Conservation (phyloP, 768 basidiomycete genomes). For the Suillus luteus region DNA sequence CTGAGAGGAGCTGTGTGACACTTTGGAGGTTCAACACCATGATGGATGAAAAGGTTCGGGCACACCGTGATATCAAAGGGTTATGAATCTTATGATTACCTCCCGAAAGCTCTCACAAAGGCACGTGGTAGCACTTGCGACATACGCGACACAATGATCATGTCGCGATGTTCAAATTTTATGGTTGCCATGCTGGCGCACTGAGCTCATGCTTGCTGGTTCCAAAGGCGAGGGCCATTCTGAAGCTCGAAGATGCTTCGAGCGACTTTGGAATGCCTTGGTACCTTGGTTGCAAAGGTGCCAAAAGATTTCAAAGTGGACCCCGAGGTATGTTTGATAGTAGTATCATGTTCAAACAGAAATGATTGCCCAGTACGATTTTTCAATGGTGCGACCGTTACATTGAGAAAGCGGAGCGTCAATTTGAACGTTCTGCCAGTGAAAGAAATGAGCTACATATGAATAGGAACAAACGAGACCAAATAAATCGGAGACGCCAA, state of each 20-base stretch:
- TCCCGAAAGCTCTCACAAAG: neutral
- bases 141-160: neutral
- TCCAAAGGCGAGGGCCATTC: slow-evolving; percentile 10
- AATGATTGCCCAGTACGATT: neutral
- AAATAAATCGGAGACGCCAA: slow-evolving; percentile 20
- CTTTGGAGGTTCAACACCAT: neutral
- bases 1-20: slow-evolving; percentile 1
- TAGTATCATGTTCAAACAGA: neutral
- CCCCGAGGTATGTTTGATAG: neutral
- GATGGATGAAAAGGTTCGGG: neutral
- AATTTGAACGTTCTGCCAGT: neutral
- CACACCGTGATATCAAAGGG: neutral
- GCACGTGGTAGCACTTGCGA: neutral
- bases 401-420: neutral
- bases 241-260: slow-evolving; percentile 15
- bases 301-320: neutral
- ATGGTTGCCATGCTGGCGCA: neutral
- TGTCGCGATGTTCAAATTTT: neutral
- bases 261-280: neutral
- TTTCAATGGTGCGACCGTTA: neutral
- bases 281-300: neutral
- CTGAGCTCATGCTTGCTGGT: slow-evolving; percentile 14
- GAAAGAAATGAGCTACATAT: neutral
- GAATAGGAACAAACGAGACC: slow-evolving; percentile 19
- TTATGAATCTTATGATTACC: neutral